These are phyloP conservation scores for Wickerhamomyces canadensis DNA, from an alignment of 805 yeast genomes.

Conservation along the genomic window DNA sequence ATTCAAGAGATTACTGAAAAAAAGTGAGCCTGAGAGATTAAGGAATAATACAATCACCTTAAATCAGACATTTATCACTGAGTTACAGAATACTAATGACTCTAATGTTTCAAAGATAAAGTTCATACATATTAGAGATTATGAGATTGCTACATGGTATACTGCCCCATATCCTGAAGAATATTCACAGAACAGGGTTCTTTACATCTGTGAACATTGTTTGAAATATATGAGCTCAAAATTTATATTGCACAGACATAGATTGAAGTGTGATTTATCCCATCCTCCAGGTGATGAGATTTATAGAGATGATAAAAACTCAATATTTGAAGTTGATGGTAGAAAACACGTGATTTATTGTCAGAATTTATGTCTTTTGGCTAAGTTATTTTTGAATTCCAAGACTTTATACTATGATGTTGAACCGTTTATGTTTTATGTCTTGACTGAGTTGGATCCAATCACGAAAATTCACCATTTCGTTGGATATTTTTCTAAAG, in stretches of 20 bases:
- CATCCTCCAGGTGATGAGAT: constrained; percentile 93
- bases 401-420: constrained; percentile 93
- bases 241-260: constrained; percentile 63
- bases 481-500: constrained; percentile 94
- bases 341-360: constrained; percentile 75
- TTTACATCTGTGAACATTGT: constrained; percentile 82
- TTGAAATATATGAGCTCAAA: constrained; percentile 72
- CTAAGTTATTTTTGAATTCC: constrained; percentile 84
- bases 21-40: constrained; percentile 35
- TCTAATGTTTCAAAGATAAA: constrained; percentile 22
- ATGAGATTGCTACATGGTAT: constrained; percentile 86
- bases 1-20: constrained; percentile 37
- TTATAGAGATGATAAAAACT: constrained; percentile 62
- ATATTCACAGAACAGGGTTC: constrained; percentile 52
- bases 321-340: constrained; percentile 93
- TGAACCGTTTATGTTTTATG: constrained; percentile 89
- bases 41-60: constrained; percentile 31
- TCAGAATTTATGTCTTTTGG: constrained; percentile 83
- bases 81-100: constrained; percentile 7
- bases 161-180: constrained; percentile 91
- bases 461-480: constrained; percentile 51
- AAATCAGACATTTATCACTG: constrained; percentile 9
- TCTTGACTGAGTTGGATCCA: constrained; percentile 64
- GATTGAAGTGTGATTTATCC: constrained; percentile 59
- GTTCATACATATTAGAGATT: constrained; percentile 64